Base-by-base conservation (phyloP, 2,329 filamentous ascomycete species). In the Penicillium sp. region DNA sequence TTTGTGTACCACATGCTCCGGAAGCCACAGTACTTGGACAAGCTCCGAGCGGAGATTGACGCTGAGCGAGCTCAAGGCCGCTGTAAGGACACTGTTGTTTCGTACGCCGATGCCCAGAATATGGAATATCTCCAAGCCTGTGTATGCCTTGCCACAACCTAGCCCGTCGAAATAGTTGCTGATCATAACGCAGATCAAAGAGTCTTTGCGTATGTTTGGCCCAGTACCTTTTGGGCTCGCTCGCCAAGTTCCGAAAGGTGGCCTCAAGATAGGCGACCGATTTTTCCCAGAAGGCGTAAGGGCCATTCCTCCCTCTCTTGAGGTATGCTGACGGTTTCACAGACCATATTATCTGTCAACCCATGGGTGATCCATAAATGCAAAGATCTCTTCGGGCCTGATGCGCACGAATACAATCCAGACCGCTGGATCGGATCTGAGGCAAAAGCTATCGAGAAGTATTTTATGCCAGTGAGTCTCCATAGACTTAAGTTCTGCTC, bases 41-140 rank as follows among this genome's bases (percentile, higher is more conserved):
- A n/a, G 15, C 46, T 57, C 4, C 55, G 30, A 8, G 46, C 19
- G 3, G 55, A 57, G 30, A 49, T 57, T 21, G 17, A 7, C 8
- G 29, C 7, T 1, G 53, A 56, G 29, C n/a, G 41, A 23, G 55
- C 45, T 2, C 55, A 50, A 5, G 46, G 30, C 2, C 31, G 46
- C 2, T 48, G 55, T 7, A 44, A 41, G 15, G 45, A 49, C 15
- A 13, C 45, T 2, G 23, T 57, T 45, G 46, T 50, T 4, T 44
- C 45, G 6, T 57, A 23, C 31, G 55, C 55, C 0, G 29, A 57
- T 9, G 55, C 55, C 2, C n/a, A 49, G 15, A 57, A 57, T 30
- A 49, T 57, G 46, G 45, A 19, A 13, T 57, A 57, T 30, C 55
- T 57, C 8, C 55, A 57, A 19, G 55, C 55, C 46, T 57, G 54